Percentiles rank a stretch among this genome's conserved stretches.
phyloP scores from a whole-genome alignment of 1,139 yeast genomes.

The Yamadazyma epiphylla region DNA sequence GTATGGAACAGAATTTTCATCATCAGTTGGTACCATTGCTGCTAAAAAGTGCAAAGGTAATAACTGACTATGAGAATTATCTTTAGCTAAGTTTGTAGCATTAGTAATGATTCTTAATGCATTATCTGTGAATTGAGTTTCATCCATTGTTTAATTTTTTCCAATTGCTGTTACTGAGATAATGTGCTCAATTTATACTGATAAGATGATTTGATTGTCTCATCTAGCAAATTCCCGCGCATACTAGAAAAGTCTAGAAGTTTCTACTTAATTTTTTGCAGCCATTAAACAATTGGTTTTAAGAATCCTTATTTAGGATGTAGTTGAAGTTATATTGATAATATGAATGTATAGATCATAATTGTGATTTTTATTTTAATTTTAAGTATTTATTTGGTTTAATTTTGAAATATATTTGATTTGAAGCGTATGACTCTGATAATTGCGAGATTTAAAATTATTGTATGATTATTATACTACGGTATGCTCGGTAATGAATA shows the following conservation, averaged over 20 bases:
- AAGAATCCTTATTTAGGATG: no score
- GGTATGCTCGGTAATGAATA: no score
- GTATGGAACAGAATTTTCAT: slow-evolving; percentile 67
- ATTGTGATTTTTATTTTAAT: no score
- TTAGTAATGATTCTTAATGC: slow-evolving; percentile 77
- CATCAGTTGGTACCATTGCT: slow-evolving; percentile 78
- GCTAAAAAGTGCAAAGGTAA: slow-evolving; percentile 86
- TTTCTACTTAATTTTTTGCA: slow-evolving; percentile 1
- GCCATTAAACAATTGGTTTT: neutral
- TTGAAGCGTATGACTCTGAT: no score
- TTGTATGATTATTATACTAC: no score
- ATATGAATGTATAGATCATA: no score
- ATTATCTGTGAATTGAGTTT: slow-evolving; percentile 87
- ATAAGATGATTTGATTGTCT: neutral
- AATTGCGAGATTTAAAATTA: no score
- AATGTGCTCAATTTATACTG: slow-evolving; percentile 1
- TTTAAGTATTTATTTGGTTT: no score
- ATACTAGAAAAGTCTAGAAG: neutral
- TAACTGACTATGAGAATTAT: slow-evolving; percentile 78
- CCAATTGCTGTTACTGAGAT: neutral
- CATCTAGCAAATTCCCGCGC: neutral
- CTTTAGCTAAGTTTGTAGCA: slow-evolving; percentile 80
- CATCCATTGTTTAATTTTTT: slow-evolving; percentile 37
- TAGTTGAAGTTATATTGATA: no score
- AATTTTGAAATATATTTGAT: no score